phyloP scores from a whole-genome alignment of 163 green algal genomes.

The Chlorella variabilis region DNA sequence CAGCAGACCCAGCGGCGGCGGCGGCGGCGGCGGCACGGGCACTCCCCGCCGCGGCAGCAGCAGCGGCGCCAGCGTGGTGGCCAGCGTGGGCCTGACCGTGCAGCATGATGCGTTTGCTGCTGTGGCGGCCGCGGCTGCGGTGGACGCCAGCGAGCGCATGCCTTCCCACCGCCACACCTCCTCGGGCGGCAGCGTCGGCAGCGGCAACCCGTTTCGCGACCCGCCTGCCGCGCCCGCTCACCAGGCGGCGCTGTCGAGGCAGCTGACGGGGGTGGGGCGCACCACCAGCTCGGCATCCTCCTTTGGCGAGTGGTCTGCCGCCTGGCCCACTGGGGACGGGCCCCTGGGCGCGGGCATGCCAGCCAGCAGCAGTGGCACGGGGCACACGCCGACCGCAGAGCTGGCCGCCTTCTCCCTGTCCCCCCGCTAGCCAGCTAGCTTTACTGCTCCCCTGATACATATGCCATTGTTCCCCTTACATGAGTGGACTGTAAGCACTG shows the following conservation, averaged over 20 bases:
- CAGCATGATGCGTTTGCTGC: constrained; percentile 12
- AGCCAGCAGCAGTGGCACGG: neutral
- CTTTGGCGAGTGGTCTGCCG: neutral
- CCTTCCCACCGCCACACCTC: neutral
- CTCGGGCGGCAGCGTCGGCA: neutral
- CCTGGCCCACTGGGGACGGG: neutral
- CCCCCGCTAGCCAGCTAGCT: neutral
- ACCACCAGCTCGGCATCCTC: neutral
- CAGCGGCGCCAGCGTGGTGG: neutral
- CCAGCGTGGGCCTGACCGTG: neutral
- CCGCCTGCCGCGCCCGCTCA: no score
- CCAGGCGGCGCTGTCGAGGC: neutral
- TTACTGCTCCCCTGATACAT: no score
- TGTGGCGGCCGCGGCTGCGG: neutral
- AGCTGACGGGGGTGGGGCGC: neutral
- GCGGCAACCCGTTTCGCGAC: neutral
- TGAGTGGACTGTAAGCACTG: no score
- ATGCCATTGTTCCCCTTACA: no score
- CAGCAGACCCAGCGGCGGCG: neutral
- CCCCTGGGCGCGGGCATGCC: neutral
- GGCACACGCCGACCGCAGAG: neutral
- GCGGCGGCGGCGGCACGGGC: neutral
- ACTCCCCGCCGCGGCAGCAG: constrained; percentile 1
- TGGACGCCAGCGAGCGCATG: neutral
- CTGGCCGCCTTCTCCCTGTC: neutral